Evolutionary conservation across 1,284 basidiomycete species (phyloP), one percentile per base, ranked within the genome.

Genomic region (Boletus mariae): DNA sequence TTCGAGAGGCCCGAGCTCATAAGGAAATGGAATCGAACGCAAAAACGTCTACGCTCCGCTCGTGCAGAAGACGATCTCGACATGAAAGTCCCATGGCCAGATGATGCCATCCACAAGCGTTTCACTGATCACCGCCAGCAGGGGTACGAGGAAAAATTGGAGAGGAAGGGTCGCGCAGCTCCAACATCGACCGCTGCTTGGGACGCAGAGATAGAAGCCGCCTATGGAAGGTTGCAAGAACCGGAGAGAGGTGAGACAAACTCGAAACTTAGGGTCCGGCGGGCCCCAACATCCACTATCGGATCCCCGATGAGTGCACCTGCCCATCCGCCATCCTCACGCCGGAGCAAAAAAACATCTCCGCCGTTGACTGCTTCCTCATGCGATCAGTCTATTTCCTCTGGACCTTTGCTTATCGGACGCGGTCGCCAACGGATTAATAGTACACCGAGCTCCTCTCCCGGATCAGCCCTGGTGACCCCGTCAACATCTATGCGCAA

Each of bases 131-230:
- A 75, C 1, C 70, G 71, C 38, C 65, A 62, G 11, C 74, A 80
- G 50, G 80, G 74, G 0, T 74, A 71, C 49, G 62, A 72, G 0
- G 76, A 81, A 51, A 81, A 80, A 57, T 46, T 65, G 15, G 61
- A 56, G 46, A 64, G 56, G 44, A 52, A 44, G 17, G 57, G 37
- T 34, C 52, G 51, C 4, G 45, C 49, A 7, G 42, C 29, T 34
- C 55, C 55, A 15, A 31, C 38, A 23, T 55, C 57, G 10, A 53
- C 66, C 6, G 52, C 42, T 12, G 32, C 55, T 5, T 68, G 66
- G 66, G 70, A 71, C 25, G 55, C 55, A 38, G 62, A 71, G 44
- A 54, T 71, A 47, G 64, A 68, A 3, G 41, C 15, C 1, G 51
- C 57, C 0, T 59, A 61, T 35, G 40, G 50, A 2, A 59, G 50